Conservation (phyloP, 768 basidiomycete genomes). For the Xerocomus brunneocitrinus region DNA sequence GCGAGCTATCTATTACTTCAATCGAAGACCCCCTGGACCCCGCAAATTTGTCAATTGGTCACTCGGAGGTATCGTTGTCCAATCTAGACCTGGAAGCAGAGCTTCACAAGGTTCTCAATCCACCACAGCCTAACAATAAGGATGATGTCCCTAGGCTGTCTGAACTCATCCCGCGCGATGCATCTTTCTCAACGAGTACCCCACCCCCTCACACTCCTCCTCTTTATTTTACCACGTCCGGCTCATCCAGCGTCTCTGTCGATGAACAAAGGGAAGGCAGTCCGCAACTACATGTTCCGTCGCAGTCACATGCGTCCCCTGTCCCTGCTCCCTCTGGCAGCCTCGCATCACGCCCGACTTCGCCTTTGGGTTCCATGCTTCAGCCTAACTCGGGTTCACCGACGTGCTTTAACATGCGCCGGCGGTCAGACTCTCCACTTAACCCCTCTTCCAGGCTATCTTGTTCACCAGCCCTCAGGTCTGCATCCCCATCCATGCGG, state of each 20-base stretch:
- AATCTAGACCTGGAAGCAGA: slow-evolving; percentile 32
- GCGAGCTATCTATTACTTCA: slow-evolving; percentile 27
- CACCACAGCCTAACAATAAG: slow-evolving; percentile 7
- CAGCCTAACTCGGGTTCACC: slow-evolving; percentile 21
- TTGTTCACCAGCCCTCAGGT: slow-evolving; percentile 9
- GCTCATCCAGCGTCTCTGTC: slow-evolving; percentile 15
- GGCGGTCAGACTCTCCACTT: slow-evolving; percentile 23
- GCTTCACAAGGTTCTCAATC: slow-evolving; percentile 20
- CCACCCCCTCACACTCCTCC: slow-evolving; percentile 22
- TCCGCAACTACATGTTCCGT: neutral
- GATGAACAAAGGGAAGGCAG: slow-evolving; percentile 9
- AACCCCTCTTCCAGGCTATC: slow-evolving; percentile 13
- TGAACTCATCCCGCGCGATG: slow-evolving; percentile 21
- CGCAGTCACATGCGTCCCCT: slow-evolving; percentile 2
- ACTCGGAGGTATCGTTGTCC: slow-evolving; percentile 34
- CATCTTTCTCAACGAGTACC: slow-evolving; percentile 25
- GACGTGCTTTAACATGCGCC: slow-evolving; percentile 10
- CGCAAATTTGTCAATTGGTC: slow-evolving; percentile 32
- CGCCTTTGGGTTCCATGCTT: slow-evolving; percentile 7
- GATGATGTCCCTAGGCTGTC: slow-evolving; percentile 20
- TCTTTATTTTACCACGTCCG: slow-evolving; percentile 16
- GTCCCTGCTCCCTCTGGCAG: neutral
- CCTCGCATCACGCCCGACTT: slow-evolving; percentile 4
- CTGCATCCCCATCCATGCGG: slow-evolving; percentile 5
- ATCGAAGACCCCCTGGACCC: slow-evolving; percentile 28